Evolutionary conservation across 176 grass and related monocot genomes (phyloP), one percentile per base, ranked within the genome.

Genomic region (Rhynchospora pubera): DNA sequence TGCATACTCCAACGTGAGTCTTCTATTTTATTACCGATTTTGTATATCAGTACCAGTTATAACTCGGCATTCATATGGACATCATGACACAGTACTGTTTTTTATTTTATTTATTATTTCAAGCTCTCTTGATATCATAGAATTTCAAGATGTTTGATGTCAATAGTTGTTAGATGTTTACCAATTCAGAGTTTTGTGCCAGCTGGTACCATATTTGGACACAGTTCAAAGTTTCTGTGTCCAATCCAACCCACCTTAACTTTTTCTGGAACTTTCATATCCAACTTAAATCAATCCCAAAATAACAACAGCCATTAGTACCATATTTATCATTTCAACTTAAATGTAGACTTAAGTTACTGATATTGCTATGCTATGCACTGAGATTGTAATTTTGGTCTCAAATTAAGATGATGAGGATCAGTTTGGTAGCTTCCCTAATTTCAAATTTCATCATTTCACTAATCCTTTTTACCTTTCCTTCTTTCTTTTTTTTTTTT

Each of bases 1-100:
- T 93, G 92, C 87, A 13, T 98, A 98, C 85, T 98, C 95, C 87
- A 98, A 98, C 95, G 90, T 98, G 91, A 91, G 86, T 59, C 12
- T 39, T 52, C 32, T 50, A 60, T 30, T 28, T 19, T 43, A 28
- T 63, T 52, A 3, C 16, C 3, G 7, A 30, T 76, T 77, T 43
- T 77, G 24, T 77, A 46, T 45, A 2, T 2, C 11, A 15, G 8
- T 45, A 19, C 16, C 39, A 70, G 16, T 46, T 44, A 12, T 3
- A 21, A 77, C 14, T 18, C n/a, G 5, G 0, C 52, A 15, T 14
- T 52, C 26, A 28, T 52, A 24, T 51, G 69, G 24, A 26, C 69
- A 73, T n/a, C 1, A 48, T 73, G 13, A 5, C 69, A 9, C 34
- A 39, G 1, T 28, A 39, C 34, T 39, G 34, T 39, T 39, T 39